These are phyloP conservation scores for Abelmoschus esculentus DNA, from an alignment of 345 rosid species.

Conservation along the genomic window DNA sequence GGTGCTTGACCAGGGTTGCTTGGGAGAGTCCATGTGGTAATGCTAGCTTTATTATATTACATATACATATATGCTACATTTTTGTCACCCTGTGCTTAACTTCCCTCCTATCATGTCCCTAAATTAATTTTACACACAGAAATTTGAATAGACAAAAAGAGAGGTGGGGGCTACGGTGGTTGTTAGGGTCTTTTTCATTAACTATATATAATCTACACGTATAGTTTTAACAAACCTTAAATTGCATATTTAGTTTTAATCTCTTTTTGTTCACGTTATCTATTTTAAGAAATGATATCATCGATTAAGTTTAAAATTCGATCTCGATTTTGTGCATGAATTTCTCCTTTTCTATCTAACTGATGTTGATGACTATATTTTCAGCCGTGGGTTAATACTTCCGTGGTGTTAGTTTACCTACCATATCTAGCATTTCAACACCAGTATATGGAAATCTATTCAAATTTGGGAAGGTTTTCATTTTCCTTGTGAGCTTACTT, in stretches of 20 bases:
- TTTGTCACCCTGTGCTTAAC: too few relatives aligned
- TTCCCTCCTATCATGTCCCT: too few relatives aligned
- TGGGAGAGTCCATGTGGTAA: background rate
- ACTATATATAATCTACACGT: constrained; percentile 7
- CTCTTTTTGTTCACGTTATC: background rate
- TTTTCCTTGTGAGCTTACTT: background rate
- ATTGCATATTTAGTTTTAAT: background rate
- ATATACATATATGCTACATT: background rate
- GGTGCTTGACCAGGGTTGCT: background rate
- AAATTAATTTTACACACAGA: too few relatives aligned
- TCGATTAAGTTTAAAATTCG: background rate
- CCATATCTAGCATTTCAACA: background rate
- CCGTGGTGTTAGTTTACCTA: background rate
- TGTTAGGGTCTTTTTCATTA: background rate
- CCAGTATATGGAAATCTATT: background rate
- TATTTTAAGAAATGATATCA: background rate
- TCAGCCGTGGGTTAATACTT: background rate
- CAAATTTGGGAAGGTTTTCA: background rate
- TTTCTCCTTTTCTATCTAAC: background rate
- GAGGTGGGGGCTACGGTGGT: constrained; percentile 5
- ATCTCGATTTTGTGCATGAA: background rate
- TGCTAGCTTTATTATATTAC: background rate
- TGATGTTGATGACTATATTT: constrained; percentile 4
- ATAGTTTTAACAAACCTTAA: background rate
- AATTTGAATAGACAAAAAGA: background rate